These are phyloP conservation scores for Sclerotinia trifoliorum DNA, from an alignment of 2,329 filamentous ascomycete species.

Conservation along the genomic window DNA sequence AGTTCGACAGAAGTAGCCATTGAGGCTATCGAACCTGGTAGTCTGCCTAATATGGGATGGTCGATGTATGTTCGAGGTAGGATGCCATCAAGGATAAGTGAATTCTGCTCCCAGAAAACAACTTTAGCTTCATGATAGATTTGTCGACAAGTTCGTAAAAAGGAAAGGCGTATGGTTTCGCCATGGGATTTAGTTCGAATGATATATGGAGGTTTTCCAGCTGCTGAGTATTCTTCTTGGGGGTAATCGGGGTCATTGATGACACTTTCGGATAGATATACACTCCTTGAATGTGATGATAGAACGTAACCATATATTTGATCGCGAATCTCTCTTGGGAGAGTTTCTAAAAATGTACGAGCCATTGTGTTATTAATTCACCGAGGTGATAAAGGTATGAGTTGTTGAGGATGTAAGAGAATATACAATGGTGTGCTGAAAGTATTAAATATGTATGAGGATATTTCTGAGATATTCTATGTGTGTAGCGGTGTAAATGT, in stretches of 20 bases:
- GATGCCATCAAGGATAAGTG: conserved; percentile 19
- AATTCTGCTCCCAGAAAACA: conserved; percentile 22
- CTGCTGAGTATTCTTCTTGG: conserved; percentile 5
- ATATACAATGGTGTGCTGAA: background rate
- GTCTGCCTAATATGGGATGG: conserved; percentile 11
- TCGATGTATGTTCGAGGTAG: conserved; percentile 16
- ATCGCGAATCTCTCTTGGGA: conserved; percentile 23
- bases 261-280: conserved; percentile 15
- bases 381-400: background rate
- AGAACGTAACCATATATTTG: conserved; percentile 24
- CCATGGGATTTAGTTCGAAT: conserved; percentile 17
- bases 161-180: conserved; percentile 18
- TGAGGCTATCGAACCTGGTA: conserved; percentile 12
- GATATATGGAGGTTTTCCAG: conserved; percentile 15
- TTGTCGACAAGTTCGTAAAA: conserved; percentile 22
- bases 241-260: conserved; percentile 12
- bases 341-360: conserved; percentile 18
- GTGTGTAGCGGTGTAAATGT: background rate
- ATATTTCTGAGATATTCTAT: background rate
- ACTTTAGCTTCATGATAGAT: conserved; percentile 20
- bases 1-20: conserved; percentile 18
- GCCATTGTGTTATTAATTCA: conserved; percentile 5
- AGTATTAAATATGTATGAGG: conserved; percentile 3
- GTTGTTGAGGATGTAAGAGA: background rate
- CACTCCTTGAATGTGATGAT: conserved; percentile 12